These are phyloP conservation scores for Lizonia empirigonia DNA, from an alignment of 2,329 filamentous ascomycete genomes.

Conservation along the genomic window DNA sequence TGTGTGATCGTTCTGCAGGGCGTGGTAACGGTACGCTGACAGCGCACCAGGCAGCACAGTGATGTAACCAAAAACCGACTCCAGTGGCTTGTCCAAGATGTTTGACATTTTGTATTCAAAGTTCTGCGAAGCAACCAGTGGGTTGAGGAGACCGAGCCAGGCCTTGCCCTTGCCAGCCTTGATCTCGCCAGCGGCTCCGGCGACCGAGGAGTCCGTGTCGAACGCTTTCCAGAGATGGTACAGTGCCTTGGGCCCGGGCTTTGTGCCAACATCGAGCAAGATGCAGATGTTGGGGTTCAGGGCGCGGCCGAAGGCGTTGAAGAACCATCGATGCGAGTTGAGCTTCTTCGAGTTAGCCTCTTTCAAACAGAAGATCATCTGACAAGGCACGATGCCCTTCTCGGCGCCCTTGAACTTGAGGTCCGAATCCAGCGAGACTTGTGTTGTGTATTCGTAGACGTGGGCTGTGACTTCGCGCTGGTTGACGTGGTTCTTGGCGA, in stretches of 20 bases:
- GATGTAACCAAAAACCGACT: constrained; percentile 98
- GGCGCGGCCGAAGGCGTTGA: constrained; percentile 93
- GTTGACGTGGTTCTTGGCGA: constrained; percentile 98
- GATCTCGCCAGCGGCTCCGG: constrained; percentile 95
- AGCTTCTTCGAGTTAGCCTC: constrained; percentile 98
- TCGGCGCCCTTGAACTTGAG: constrained; percentile 99
- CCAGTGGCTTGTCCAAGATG: constrained; percentile 94
- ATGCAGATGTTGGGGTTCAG: constrained; percentile 97
- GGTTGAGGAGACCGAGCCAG: constrained; percentile 84
- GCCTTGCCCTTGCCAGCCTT: constrained; percentile 92
- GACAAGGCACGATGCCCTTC: constrained; percentile 96
- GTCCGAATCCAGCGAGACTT: constrained; percentile 92
- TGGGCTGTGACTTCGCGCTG: constrained; percentile 93
- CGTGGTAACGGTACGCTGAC: constrained; percentile 94
- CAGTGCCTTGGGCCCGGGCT: constrained; percentile 84
- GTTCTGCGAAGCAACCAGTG: constrained; percentile 94
- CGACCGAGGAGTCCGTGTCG: constrained; percentile 95
- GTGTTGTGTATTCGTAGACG: constrained; percentile 98
- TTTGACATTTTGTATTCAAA: constrained; percentile 99
- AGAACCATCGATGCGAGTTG: constrained; percentile 99
- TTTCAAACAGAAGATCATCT: constrained; percentile 98
- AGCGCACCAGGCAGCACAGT: constrained; percentile 94
- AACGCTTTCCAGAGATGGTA: constrained; percentile 99
- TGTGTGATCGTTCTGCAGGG: constrained; percentile 93
- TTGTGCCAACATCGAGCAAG: constrained; percentile 92